Evolutionary conservation across 164 flowering plant genomes (phyloP).

Genomic region (Tetrastigma voinierianum): DNA sequence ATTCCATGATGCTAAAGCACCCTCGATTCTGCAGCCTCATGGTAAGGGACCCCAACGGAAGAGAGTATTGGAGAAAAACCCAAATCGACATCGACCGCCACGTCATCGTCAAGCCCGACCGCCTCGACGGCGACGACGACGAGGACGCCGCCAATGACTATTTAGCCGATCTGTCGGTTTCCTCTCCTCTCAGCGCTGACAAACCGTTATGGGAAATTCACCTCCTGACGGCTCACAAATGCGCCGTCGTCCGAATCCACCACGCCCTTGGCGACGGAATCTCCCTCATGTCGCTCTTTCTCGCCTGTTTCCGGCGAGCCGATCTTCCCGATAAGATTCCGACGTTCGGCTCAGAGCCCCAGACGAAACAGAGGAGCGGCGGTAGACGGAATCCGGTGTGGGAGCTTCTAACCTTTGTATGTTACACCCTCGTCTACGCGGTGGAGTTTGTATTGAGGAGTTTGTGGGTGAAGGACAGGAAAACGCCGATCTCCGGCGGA

Average conservation of each 20-base stretch:
- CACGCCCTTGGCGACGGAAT: constrained; percentile 77
- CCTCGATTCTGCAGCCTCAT: constrained; percentile 63
- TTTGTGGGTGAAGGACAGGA: constrained; percentile 44
- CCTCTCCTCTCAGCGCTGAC: constrained; percentile 37
- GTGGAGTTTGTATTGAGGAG: constrained; percentile 30
- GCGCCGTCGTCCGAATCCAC: constrained; percentile 49
- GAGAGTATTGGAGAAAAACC: constrained; percentile 47
- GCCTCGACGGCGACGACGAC: constrained; percentile 2
- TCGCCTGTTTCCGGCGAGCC: constrained; percentile 37
- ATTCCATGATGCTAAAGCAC: constrained; percentile 39
- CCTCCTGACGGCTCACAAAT: constrained; percentile 32
- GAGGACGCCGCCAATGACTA: constrained; percentile 40
- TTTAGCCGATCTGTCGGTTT: constrained; percentile 53
- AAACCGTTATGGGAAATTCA: constrained; percentile 81
- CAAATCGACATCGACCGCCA: constrained; percentile 49
- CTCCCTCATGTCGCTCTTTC: constrained; percentile 60
- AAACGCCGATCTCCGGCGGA: constrained; percentile 52
- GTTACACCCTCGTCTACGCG: constrained; percentile 34
- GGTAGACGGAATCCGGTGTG: not conserved
- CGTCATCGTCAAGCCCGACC: constrained; percentile 25
- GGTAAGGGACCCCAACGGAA: constrained; percentile 44
- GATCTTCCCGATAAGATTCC: constrained; percentile 32
- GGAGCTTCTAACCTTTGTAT: constrained; percentile 27
- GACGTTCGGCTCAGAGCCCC: constrained; percentile 6
- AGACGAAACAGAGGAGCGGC: not conserved